Conservation (phyloP, 441 rosid genomes). For the Manihot esculenta region DNA sequence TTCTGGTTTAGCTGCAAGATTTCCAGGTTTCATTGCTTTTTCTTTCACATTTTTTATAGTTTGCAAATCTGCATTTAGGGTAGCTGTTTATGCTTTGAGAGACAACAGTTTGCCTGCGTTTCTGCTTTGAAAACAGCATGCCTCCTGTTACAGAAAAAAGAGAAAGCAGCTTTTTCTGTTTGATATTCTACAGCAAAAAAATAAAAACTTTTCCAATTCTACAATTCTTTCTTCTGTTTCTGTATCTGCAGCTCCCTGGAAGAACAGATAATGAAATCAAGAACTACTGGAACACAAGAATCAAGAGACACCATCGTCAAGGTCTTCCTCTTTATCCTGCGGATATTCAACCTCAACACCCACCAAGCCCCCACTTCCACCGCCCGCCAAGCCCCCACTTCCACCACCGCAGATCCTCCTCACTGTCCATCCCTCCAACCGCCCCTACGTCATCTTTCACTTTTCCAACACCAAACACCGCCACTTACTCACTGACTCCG, state of each 20-base stretch:
- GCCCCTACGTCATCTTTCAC: slow-evolving; percentile 14
- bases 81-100: too few species aligned
- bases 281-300: slow-evolving; percentile 89
- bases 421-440: background rate
- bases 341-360: slow-evolving; percentile 49
- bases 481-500: slow-evolving; percentile 21
- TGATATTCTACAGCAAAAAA: too few species aligned
- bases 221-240: background rate
- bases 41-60: too few species aligned
- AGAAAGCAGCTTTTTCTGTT: background rate
- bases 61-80: too few species aligned
- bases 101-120: too few species aligned
- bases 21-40: too few species aligned
- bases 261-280: slow-evolving; percentile 94
- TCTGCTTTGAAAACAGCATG: too few species aligned
- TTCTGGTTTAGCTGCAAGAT: too few species aligned
- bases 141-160: too few species aligned
- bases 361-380: slow-evolving; percentile 19
- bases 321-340: slow-evolving; percentile 80
- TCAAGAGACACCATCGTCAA: slow-evolving; percentile 78
- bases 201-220: too few species aligned
- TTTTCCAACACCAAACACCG: slow-evolving; percentile 30
- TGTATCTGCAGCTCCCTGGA: slow-evolving; percentile 63
- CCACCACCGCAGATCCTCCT: background rate
- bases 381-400: slow-evolving; percentile 14